phyloP scores from a whole-genome alignment of 192 early-diverging fungal species.

The Backusella mclennaniae region DNA sequence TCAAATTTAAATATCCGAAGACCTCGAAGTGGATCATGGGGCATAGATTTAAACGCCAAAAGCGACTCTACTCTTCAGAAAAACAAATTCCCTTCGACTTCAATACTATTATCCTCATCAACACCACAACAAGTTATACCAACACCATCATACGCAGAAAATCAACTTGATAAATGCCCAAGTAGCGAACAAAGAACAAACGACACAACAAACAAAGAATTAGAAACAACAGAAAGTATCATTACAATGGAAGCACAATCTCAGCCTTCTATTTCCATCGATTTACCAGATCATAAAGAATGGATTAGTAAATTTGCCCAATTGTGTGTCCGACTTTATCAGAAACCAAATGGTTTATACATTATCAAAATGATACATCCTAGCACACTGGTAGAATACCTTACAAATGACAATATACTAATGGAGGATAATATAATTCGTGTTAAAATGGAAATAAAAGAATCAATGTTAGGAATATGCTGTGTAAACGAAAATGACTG shows the following conservation, averaged over 20 bases:
- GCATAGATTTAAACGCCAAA: not conserved
- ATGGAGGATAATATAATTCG: not conserved
- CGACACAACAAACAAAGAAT: not conserved
- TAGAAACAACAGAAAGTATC: not conserved
- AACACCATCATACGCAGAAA: not conserved
- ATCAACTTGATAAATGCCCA: not conserved
- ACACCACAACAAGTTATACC: not conserved
- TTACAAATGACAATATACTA: not conserved
- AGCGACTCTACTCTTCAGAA: not conserved
- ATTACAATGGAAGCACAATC: slow-evolving; percentile 1
- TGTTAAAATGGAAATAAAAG: not conserved
- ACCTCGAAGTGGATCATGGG: not conserved
- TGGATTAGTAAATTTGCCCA: slow-evolving; percentile 4
- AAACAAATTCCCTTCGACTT: not conserved
- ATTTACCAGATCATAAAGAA: not conserved
- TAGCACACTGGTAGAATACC: not conserved
- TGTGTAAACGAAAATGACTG: slow-evolving; percentile 10
- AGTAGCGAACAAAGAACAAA: not conserved
- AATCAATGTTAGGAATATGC: not conserved
- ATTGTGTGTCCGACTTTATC: slow-evolving; percentile 5
- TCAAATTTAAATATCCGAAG: not conserved
- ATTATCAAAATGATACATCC: slow-evolving; percentile 2
- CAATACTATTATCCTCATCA: not conserved
- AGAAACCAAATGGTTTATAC: not conserved
- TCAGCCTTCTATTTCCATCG: not conserved